Conservation (phyloP, 192 early-diverging fungal genomes). For the Gigaspora rosea region DNA sequence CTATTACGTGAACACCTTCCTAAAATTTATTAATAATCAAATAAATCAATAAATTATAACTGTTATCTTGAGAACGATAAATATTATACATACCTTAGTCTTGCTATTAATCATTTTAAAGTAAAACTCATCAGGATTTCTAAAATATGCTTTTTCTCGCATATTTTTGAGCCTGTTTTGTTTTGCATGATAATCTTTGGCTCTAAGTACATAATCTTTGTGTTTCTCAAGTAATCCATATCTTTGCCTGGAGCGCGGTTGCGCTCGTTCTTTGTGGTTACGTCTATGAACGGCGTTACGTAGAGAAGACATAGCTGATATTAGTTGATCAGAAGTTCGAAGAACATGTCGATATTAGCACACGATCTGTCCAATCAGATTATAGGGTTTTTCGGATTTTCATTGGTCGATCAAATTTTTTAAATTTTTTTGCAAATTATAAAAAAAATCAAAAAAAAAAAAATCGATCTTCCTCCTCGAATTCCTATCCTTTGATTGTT, state of each 20-base stretch:
- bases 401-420: too few relatives aligned
- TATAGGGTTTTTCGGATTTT: too few relatives aligned
- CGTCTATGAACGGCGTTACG: conserved; percentile 84
- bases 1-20: conserved; percentile 77
- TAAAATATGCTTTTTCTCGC: conserved; percentile 78
- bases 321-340: neutral
- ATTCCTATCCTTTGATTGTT: too few relatives aligned
- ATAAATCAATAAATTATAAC: neutral
- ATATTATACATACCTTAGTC: conserved; percentile 59
- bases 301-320: conserved; percentile 58
- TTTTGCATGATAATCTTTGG: conserved; percentile 86
- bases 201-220: conserved; percentile 97
- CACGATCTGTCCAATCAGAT: too few relatives aligned
- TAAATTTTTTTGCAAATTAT: too few relatives aligned
- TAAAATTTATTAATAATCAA: conserved; percentile 24
- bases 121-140: conserved; percentile 99
- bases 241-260: conserved; percentile 61
- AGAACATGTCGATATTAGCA: neutral
- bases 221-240: conserved; percentile 93
- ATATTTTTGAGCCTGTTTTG: conserved; percentile 83
- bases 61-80: neutral
- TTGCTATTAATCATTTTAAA: conserved; percentile 91
- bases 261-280: conserved; percentile 88
- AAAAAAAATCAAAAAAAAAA: too few relatives aligned
- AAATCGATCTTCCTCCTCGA: too few relatives aligned